Percentiles rank a stretch among this genome's conserved stretches.
These are phyloP conservation scores for Botrytis paeoniae DNA, from an alignment of 2,329 filamentous ascomycete genomes.

Conservation along the genomic window DNA sequence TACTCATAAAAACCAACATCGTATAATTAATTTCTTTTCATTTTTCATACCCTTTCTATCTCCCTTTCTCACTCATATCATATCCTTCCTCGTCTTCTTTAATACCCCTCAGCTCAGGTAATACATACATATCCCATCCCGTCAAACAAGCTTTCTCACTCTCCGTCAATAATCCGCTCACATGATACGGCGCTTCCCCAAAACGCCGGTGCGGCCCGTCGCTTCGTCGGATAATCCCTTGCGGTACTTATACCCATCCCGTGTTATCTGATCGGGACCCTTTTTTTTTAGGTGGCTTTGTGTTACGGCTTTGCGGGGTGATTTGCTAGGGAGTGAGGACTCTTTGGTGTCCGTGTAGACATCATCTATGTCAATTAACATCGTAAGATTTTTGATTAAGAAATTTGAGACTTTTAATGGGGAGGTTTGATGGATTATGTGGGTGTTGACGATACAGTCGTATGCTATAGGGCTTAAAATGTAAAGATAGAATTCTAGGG, in stretches of 20 bases:
- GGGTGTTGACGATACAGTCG: not conserved
- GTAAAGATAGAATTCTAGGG: not conserved
- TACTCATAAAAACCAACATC: not conserved
- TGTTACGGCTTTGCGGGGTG: not conserved
- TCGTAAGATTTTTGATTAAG: not conserved
- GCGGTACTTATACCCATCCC: not conserved
- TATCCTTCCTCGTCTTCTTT: not conserved
- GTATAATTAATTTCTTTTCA: not conserved
- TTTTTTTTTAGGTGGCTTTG: not conserved
- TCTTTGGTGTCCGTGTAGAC: not conserved
- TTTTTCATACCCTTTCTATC: not conserved
- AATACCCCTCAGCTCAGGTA: not conserved
- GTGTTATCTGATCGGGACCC: not conserved
- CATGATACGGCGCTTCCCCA: not conserved
- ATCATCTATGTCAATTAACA: not conserved
- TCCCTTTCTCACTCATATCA: not conserved
- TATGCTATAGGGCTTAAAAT: not conserved
- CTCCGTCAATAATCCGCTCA: no score
- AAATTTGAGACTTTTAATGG: not conserved
- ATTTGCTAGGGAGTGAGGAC: not conserved
- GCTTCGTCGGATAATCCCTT: not conserved
- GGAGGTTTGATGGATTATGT: not conserved
- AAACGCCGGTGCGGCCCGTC: not conserved
- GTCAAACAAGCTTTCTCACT: not conserved
- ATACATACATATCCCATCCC: not conserved